Conservation (phyloP, 306 rosid species). For the Malus asiatica region DNA sequence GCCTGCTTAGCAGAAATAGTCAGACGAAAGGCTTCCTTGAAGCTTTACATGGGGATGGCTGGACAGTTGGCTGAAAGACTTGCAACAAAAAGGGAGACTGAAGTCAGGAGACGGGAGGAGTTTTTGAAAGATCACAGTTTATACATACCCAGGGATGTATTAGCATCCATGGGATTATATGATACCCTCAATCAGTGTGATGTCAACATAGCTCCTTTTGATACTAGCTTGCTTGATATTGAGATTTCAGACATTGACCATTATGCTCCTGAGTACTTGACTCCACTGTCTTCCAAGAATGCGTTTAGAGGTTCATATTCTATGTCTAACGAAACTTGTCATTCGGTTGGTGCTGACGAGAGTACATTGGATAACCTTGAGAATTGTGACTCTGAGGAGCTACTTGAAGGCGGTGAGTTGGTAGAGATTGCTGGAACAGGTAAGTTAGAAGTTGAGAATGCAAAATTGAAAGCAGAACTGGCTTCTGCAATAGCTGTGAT, state of each 20-base stretch:
- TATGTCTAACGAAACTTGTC: constrained; percentile 45
- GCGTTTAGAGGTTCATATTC: constrained; percentile 46
- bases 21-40: constrained; percentile 88
- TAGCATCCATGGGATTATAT: constrained; percentile 79
- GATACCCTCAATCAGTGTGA: constrained; percentile 86
- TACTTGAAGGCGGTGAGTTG: constrained; percentile 66
- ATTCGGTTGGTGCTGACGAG: constrained; percentile 50
- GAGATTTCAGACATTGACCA: constrained; percentile 79
- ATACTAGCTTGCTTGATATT: constrained; percentile 67
- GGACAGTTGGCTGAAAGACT: constrained; percentile 94
- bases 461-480: constrained; percentile 95
- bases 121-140: constrained; percentile 57
- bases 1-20: constrained; percentile 96
- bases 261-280: constrained; percentile 81
- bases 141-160: constrained; percentile 75
- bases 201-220: constrained; percentile 91
- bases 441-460: constrained; percentile 96
- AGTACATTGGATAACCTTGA: constrained; percentile 38
- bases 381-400: constrained; percentile 50
- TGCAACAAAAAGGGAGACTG: constrained; percentile 79
- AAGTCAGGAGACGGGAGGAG: constrained; percentile 67
- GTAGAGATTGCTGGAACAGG: constrained; percentile 92
- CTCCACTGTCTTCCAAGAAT: constrained; percentile 48
- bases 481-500: constrained; percentile 75
- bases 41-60: constrained; percentile 99